phyloP scores from a whole-genome alignment of 495 filamentous ascomycete genomes.

The Viridothelium virens region DNA sequence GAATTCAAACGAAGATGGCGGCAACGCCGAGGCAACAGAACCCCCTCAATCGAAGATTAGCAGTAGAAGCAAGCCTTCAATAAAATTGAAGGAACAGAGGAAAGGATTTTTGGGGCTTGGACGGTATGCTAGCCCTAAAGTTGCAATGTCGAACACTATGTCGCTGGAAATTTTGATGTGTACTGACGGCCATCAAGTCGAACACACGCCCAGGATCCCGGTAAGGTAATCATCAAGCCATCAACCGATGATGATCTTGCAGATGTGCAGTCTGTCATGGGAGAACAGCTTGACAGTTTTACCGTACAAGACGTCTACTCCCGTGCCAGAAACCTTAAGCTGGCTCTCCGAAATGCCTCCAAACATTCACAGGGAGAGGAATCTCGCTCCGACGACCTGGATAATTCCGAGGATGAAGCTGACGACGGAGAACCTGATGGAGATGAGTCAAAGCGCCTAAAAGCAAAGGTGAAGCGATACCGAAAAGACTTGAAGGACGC shows the following conservation, averaged over 20 bases:
- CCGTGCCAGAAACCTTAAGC: not conserved
- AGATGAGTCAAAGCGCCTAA: conserved; percentile 6
- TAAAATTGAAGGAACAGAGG: conserved; percentile 6
- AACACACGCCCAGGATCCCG: not conserved
- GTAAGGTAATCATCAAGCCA: conserved; percentile 3
- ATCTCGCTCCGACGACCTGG: conserved; percentile 9
- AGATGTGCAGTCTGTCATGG: conserved; percentile 8
- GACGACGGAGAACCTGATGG: conserved; percentile 5
- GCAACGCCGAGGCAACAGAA: not conserved
- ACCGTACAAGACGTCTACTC: conserved; percentile 8
- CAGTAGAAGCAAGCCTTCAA: conserved; percentile 1
- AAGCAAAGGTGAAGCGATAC: not conserved
- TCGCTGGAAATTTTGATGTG: not conserved
- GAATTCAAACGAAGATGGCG: not conserved
- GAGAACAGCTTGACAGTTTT: conserved; percentile 8
- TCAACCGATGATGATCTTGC: conserved; percentile 5
- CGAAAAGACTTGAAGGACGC: conserved; percentile 9
- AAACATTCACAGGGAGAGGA: conserved; percentile 8
- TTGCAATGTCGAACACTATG: not conserved
- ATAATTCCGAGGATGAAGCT: conserved; percentile 6
- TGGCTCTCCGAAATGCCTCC: conserved; percentile 4
- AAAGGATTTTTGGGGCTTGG: conserved; percentile 6
- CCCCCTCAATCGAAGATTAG: not conserved
- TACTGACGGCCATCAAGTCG: not conserved
- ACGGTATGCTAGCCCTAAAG: not conserved